phyloP scores from a whole-genome alignment of 2,329 filamentous ascomycete species.

The Neonectria faginata region DNA sequence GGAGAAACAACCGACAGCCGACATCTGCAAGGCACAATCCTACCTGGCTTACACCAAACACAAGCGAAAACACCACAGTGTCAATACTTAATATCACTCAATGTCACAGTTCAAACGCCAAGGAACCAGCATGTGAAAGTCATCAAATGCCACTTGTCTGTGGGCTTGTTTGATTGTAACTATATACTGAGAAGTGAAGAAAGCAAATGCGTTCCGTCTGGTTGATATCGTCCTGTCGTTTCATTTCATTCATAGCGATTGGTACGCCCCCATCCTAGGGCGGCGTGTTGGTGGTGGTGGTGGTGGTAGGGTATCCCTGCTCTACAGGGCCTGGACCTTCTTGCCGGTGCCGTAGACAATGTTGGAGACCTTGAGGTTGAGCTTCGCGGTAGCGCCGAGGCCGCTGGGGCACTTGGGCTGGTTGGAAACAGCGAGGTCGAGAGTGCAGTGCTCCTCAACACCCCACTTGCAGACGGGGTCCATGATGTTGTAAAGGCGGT shows the following conservation, averaged over 20 bases:
- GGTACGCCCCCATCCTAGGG: conserved; percentile 36
- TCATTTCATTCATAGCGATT: conserved; percentile 42
- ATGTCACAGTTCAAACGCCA: not conserved
- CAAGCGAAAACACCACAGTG: not conserved
- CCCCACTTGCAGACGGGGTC: conserved; percentile 64
- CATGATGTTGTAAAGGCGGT: conserved; percentile 65
- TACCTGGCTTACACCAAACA: not conserved
- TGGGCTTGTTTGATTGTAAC: conserved; percentile 23
- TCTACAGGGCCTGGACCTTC: conserved; percentile 39
- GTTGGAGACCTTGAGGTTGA: conserved; percentile 59
- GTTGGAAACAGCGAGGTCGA: conserved; percentile 62
- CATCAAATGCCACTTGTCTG: conserved; percentile 15
- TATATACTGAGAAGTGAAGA: conserved; percentile 40
- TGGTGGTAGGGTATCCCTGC: not conserved
- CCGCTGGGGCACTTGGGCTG: conserved; percentile 62
- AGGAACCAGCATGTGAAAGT: conserved; percentile 5
- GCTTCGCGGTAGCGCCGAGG: conserved; percentile 51
- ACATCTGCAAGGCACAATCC: not conserved
- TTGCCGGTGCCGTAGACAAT: conserved; percentile 64
- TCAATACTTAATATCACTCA: not conserved
- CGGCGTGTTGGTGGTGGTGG: conserved; percentile 21
- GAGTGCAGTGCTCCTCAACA: conserved; percentile 62
- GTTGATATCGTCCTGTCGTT: conserved; percentile 32
- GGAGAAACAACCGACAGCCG: not conserved
- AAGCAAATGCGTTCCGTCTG: conserved; percentile 31